Conservation (phyloP, 1,139 yeast species). For the Blastobotrys arbuscula region DNA sequence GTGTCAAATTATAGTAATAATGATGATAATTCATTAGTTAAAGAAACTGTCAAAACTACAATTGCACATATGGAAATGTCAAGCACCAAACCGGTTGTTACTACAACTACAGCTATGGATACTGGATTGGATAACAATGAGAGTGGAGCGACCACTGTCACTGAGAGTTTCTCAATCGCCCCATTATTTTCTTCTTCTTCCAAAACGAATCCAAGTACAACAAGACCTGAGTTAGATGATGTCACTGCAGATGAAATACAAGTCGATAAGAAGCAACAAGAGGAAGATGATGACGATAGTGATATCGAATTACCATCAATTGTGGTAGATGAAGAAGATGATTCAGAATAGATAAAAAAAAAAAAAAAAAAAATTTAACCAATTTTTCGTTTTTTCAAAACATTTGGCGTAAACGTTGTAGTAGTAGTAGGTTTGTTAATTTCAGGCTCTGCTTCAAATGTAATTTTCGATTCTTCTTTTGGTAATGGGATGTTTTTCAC, state of each 20-base stretch:
- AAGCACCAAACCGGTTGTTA: background rate
- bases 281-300: conserved; percentile 31
- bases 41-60: background rate
- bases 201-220: background rate
- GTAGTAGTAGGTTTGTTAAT: conserved; percentile 24
- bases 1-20: background rate
- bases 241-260: background rate
- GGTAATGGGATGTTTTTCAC: conserved; percentile 26
- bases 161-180: background rate
- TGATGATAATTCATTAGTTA: background rate
- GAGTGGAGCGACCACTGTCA: background rate
- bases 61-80: background rate
- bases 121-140: background rate
- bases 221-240: background rate
- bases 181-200: background rate
- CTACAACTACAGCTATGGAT: background rate
- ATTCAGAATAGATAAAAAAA: conserved; percentile 14
- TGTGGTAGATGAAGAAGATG: conserved; percentile 38
- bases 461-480: conserved; percentile 19
- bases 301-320: conserved; percentile 58
- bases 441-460: conserved; percentile 27
- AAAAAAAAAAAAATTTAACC: background rate
- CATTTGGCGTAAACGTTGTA: conserved; percentile 23
- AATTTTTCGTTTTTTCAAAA: conserved; percentile 18
- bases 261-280: conserved; percentile 19